phyloP scores from a whole-genome alignment of 257 asterid species.

The Handroanthus guayacan region DNA sequence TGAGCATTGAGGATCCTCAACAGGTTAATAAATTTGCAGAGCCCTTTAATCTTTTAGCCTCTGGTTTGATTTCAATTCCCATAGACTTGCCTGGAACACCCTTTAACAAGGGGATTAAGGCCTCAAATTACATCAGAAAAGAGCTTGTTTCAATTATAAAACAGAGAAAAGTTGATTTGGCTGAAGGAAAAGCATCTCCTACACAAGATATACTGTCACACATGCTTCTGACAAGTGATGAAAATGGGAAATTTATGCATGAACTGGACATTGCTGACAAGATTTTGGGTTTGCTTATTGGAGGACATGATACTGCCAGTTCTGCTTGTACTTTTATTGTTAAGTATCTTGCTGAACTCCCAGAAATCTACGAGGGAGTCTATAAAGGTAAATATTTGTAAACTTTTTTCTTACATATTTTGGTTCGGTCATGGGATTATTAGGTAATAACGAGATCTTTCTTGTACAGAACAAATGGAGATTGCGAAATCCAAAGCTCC shows the following conservation, averaged over 20 bases:
- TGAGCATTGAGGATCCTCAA: slow-evolving; percentile 54
- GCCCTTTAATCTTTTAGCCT: slow-evolving; percentile 54
- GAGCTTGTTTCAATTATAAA: slow-evolving; percentile 51
- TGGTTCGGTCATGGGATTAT: neutral
- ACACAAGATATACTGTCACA: slow-evolving; percentile 70
- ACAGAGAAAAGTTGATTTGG: slow-evolving; percentile 51
- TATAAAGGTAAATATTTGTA: slow-evolving; percentile 45
- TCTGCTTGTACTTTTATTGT: slow-evolving; percentile 64
- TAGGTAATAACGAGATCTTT: neutral
- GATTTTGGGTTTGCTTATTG: slow-evolving; percentile 60
- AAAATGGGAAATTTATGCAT: slow-evolving; percentile 56
- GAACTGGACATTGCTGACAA: slow-evolving; percentile 60
- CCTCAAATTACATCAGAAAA: slow-evolving; percentile 55
- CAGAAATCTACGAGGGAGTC: slow-evolving; percentile 57
- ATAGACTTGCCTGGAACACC: slow-evolving; percentile 66
- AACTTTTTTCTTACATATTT: neutral
- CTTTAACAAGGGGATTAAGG: slow-evolving; percentile 53
- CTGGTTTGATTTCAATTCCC: slow-evolving; percentile 57
- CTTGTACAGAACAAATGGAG: slow-evolving; percentile 57
- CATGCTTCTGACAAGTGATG: slow-evolving; percentile 59
- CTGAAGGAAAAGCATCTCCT: slow-evolving; percentile 55
- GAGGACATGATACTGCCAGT: slow-evolving; percentile 71
- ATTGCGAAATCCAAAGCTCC: slow-evolving; percentile 48
- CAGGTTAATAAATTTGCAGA: slow-evolving; percentile 48
- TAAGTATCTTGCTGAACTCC: slow-evolving; percentile 67